These are phyloP conservation scores for Dissophora globulifera DNA, from an alignment of 192 early-diverging fungal species.

Conservation along the genomic window DNA sequence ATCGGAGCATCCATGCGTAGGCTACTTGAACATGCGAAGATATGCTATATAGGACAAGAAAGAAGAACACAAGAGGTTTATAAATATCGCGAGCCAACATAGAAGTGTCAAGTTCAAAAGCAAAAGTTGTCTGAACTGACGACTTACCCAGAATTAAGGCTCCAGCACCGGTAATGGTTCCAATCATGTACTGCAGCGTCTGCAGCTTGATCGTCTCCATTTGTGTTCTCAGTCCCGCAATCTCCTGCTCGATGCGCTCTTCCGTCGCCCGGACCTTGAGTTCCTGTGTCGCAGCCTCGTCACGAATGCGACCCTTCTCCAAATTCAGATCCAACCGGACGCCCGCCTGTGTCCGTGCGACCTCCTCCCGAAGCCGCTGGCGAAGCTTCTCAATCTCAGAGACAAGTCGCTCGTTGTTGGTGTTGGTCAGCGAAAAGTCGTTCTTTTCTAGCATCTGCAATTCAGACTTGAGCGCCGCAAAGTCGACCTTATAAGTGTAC, in stretches of 20 bases:
- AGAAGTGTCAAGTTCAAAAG: neutral
- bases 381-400: conserved; percentile 88
- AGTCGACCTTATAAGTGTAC: conserved; percentile 90
- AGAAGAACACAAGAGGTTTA: no score
- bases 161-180: conserved; percentile 87
- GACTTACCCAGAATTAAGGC: conserved; percentile 73
- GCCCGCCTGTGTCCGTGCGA: conserved; percentile 83
- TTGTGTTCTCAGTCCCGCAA: conserved; percentile 79
- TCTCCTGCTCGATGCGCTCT: conserved; percentile 89
- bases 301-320: conserved; percentile 90
- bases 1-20: neutral
- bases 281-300: conserved; percentile 85
- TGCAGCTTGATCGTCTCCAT: conserved; percentile 92
- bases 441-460: conserved; percentile 91
- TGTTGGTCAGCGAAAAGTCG: conserved; percentile 83
- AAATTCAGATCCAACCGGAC: conserved; percentile 87
- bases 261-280: conserved; percentile 88
- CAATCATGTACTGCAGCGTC: conserved; percentile 84
- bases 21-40: conserved; percentile 67
- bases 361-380: conserved; percentile 84
- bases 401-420: conserved; percentile 82
- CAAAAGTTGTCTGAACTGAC: neutral
- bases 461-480: conserved; percentile 88
- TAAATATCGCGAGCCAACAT: no score
- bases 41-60: conserved; percentile 54